Base-by-base conservation (phyloP, 2,329 filamentous ascomycete genomes). In the Colletotrichum siamense region DNA sequence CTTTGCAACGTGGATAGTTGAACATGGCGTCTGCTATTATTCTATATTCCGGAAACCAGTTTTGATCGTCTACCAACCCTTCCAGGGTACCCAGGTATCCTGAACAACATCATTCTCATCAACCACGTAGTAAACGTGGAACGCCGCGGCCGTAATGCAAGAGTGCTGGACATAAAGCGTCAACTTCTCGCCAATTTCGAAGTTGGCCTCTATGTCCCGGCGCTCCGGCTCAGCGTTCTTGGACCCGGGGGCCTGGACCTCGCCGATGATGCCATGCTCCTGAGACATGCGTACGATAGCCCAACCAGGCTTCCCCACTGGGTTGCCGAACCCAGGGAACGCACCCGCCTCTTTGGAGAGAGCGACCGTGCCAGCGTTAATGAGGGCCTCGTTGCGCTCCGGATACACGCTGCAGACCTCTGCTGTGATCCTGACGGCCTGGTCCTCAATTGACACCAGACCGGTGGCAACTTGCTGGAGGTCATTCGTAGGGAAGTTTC, bases 331-430 rank as follows among this genome's bases (percentile, higher is more conserved):
- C 12, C 84, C 82, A 26, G 80, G 67, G 39, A 78, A 81, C 9
- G 76, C 80, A 28, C 83, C 83, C 10, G 81, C 78, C 76, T 86
- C 84, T 9, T 83, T 83, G 13, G 83, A 84, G 16, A 86, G 71
- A 8, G 84, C 82, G 22, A 84, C 80, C 3, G 81, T 82, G 0
- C 84, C 84, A 0, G 84, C 84, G 70, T 86, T 86, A 44, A 86
- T 78, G 32, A 86, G 81, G 5, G 81, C 83, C 75, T 86, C 84
- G 71, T 86, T 85, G 10, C 84, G 81, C 67, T 84, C 83, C 0
- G 82, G 82, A 62, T 86, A 86, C 13, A 85, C 79, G 67, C 84
- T 83, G 77, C 83, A 85, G n/a, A 86, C 83, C 69, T 86, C 84
- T 30, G 82, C 79, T 0, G 79, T 74, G 3, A 86, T 79, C 5